Evolutionary conservation across 2,329 filamentous ascomycete genomes (phyloP).

Genomic region (Fusarium sp.): DNA sequence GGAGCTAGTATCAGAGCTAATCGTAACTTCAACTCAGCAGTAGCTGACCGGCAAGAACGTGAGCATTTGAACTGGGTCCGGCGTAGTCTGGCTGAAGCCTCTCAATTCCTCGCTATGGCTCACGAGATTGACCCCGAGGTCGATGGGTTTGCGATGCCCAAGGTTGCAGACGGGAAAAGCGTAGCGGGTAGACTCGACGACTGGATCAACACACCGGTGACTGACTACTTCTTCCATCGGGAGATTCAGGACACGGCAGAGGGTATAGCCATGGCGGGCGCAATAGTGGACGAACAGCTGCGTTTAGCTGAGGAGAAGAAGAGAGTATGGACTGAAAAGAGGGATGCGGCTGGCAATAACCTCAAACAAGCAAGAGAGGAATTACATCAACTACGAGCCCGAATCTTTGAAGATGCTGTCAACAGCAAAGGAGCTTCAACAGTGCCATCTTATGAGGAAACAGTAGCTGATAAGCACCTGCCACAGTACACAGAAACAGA

Average conservation of each 20-base stretch:
- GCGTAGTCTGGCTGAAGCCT: neutral
- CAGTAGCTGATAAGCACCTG: neutral
- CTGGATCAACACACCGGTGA: constrained; percentile 2
- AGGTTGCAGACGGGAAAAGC: constrained; percentile 5
- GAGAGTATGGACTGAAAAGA: neutral
- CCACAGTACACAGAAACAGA: too few species aligned
- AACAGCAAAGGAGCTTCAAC: neutral
- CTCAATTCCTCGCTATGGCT: constrained; percentile 3
- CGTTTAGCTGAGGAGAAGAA: neutral
- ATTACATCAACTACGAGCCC: neutral
- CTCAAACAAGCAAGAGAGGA: neutral
- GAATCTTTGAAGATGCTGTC: constrained; percentile 1
- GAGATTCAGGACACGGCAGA: constrained; percentile 6
- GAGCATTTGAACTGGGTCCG: neutral
- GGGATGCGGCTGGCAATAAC: neutral
- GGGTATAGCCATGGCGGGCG: neutral
- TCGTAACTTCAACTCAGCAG: neutral
- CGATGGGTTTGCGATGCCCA: constrained; percentile 4
- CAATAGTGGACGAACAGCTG: constrained; percentile 7
- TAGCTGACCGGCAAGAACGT: constrained; percentile 2
- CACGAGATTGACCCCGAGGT: constrained; percentile 1
- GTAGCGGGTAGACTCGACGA: neutral
- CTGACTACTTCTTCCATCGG: constrained; percentile 12
- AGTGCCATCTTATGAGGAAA: neutral
- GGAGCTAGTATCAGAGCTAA: neutral